Evolutionary conservation across 495 filamentous ascomycete species (phyloP).

Genomic region (Aeminium ludgeri): DNA sequence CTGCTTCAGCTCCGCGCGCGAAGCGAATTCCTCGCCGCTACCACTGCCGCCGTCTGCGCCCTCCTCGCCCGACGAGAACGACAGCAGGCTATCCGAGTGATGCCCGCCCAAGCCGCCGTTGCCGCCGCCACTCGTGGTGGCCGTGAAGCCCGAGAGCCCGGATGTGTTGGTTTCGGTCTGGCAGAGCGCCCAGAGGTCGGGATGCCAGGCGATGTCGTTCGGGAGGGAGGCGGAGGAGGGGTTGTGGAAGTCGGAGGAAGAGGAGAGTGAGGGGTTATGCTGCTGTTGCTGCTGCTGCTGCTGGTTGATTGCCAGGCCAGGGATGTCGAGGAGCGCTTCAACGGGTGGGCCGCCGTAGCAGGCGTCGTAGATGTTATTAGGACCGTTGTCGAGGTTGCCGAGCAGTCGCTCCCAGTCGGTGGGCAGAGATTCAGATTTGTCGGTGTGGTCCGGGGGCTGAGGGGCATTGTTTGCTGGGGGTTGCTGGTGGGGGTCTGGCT

Average conservation of each 20-base stretch:
- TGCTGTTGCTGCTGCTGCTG: not conserved
- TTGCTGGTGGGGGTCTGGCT: constrained; percentile 16
- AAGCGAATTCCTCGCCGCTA: constrained; percentile 29
- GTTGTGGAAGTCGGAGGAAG: not conserved
- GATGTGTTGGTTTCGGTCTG: constrained; percentile 17
- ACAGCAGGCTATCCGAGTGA: constrained; percentile 49
- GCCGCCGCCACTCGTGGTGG: constrained; percentile 2
- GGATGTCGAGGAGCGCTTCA: constrained; percentile 30
- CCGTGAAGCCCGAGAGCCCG: constrained; percentile 6
- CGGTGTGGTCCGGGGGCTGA: constrained; percentile 6
- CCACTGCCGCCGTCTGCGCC: constrained; percentile 18
- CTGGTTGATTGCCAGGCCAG: constrained; percentile 13
- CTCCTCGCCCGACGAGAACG: constrained; percentile 62
- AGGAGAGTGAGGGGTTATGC: not conserved
- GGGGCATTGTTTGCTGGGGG: not conserved
- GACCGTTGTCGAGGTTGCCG: constrained; percentile 58
- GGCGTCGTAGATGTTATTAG: constrained; percentile 64
- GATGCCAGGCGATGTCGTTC: constrained; percentile 25
- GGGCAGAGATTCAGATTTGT: constrained; percentile 22
- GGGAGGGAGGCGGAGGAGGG: constrained; percentile 20
- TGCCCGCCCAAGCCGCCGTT: too few species aligned
- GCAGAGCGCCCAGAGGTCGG: constrained; percentile 38
- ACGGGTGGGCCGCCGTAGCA: constrained; percentile 52
- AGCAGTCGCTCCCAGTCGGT: constrained; percentile 68
- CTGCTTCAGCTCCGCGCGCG: constrained; percentile 12